phyloP scores from a whole-genome alignment of 805 yeast species.

The Allodekkera sacchari region DNA sequence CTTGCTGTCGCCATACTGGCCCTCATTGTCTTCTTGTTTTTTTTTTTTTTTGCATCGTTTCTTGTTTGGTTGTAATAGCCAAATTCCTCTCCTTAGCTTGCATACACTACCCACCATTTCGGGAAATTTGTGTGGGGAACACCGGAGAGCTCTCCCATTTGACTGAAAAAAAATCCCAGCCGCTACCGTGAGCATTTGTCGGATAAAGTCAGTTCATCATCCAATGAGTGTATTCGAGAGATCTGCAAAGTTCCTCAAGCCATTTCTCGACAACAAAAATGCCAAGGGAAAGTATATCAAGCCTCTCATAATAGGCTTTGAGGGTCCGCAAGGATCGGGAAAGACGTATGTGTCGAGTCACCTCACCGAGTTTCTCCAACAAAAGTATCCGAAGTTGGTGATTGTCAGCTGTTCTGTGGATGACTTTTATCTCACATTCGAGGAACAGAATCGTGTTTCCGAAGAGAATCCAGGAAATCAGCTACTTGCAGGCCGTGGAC shows the following conservation, averaged over 20 bases:
- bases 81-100: too few relatives aligned
- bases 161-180: too few relatives aligned
- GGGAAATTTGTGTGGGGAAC: too few relatives aligned
- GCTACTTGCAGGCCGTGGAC: constrained; percentile 67
- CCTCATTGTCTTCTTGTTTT: background rate
- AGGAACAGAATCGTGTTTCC: constrained; percentile 46
- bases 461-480: constrained; percentile 26
- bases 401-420: constrained; percentile 64
- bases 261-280: constrained; percentile 20
- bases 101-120: too few relatives aligned
- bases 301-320: constrained; percentile 42
- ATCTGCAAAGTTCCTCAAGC: constrained; percentile 14
- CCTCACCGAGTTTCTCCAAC: constrained; percentile 27
- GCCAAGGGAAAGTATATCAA: constrained; percentile 6
- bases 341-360: constrained; percentile 49
- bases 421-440: constrained; percentile 70
- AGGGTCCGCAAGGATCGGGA: constrained; percentile 80
- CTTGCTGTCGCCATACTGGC: too few relatives aligned
- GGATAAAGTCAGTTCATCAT: too few relatives aligned
- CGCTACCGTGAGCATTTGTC: too few relatives aligned
- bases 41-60: background rate
- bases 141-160: too few relatives aligned
- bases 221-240: constrained; percentile 3
- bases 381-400: constrained; percentile 27
- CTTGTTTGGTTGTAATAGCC: background rate